Percentiles rank a stretch among this genome's conserved stretches.
These are phyloP conservation scores for Cymbidium sinense DNA, from an alignment of 106 monocot species.

Conservation along the genomic window DNA sequence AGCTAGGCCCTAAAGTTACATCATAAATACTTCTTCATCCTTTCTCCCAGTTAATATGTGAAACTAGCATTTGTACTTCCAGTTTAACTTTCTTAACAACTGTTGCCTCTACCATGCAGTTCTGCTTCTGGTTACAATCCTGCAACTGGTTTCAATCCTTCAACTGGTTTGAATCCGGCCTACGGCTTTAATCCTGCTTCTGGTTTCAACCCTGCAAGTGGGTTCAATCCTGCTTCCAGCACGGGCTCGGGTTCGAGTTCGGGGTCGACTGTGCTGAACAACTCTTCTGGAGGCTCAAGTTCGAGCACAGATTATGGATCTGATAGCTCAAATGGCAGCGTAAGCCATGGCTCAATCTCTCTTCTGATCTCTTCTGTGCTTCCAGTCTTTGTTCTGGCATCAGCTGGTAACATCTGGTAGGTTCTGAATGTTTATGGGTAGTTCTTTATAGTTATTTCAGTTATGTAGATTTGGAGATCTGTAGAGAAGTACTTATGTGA, in stretches of 20 bases:
- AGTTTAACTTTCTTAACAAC: not conserved
- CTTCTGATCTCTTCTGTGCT: constrained; percentile 21
- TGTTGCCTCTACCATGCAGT: constrained; percentile 25
- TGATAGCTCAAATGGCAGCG: constrained; percentile 29
- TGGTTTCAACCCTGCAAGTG: constrained; percentile 5
- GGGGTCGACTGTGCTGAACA: constrained; percentile 30
- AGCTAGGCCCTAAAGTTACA: too few relatives aligned
- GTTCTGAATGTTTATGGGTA: not conserved
- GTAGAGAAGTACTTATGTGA: not conserved
- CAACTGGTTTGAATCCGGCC: not conserved
- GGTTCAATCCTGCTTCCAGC: not conserved
- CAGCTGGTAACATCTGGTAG: constrained; percentile 20
- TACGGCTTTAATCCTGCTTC: constrained; percentile 8
- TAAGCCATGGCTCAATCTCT: constrained; percentile 16
- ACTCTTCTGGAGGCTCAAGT: constrained; percentile 26
- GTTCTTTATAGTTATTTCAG: not conserved
- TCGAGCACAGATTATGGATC: constrained; percentile 50
- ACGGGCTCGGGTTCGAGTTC: not conserved
- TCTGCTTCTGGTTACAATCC: constrained; percentile 7
- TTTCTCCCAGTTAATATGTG: not conserved
- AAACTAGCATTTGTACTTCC: not conserved
- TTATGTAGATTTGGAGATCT: not conserved
- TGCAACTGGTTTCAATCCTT: constrained; percentile 2
- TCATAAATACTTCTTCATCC: too few relatives aligned
- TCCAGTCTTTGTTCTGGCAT: constrained; percentile 13